Evolutionary conservation across 371 early-diverging fungal genomes (phyloP), one percentile per base, ranked within the genome.

Genomic region (Parasitella parasitica): DNA sequence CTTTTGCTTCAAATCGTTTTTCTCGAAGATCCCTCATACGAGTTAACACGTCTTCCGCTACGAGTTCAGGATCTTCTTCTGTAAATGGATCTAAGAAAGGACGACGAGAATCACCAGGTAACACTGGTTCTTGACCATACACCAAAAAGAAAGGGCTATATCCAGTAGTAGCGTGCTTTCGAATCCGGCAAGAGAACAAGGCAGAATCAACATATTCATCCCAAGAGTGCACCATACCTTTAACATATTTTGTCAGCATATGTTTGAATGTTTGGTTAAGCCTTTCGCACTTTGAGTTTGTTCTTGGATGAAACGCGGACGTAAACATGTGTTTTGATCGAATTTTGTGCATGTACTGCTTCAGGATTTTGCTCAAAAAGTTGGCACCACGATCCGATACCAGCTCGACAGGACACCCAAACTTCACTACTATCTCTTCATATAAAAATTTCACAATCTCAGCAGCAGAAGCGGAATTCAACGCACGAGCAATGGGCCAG

Each of bases 401-500:
- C 26, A 52, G 15, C 35, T 52, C 53, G 5, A 52, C 35, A 35
- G 53, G 53, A 22, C 30, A 30, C 2, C 35, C 53, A 35, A 52
- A 52, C n/a, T 52, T 52, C 9, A 52, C 13, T 20, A 7, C 53
- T 35, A 52, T 52, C 13, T 50, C 50, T 50, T 50, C 50, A 30
- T 50, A 30, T 4, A 50, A 1, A 30, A 76, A 75, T 9, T 63
- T 37, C 2, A 54, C 38, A 16, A 37, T 37, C 64, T 64, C 67
- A 16, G 62, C 46, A 0, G 72, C 72, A 18, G 77, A 54, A 4
- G 64, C 58, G 0, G 35, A 49, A 7, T 48, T 20, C 2, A 50
- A 3, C 16, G 59, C 38, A 39, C 61, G 63, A 8, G 80, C 76
- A 32, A 73, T 64, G 0, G 71, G 61, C 80, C 80, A 78, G 36